Evolutionary conservation across 495 filamentous ascomycete species (phyloP), one percentile per base, ranked within the genome.

Genomic region (Trichoderma gamsii): DNA sequence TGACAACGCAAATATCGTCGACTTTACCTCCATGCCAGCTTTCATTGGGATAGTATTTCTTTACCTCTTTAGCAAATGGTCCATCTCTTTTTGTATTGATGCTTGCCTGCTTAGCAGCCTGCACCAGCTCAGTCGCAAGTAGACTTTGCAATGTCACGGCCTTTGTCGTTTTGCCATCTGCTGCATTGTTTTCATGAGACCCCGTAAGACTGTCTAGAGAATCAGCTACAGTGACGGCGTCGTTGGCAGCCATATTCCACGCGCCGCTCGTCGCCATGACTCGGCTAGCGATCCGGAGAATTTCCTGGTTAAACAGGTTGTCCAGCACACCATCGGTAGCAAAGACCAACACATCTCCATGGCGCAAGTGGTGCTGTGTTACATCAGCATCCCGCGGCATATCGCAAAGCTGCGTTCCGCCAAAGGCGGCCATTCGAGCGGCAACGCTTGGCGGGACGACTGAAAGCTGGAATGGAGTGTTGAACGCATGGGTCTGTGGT

Each of bases 281-380:
- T 41, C 84, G 81, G 64, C 89, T 93, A 38, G 92, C 87, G 67
- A 95, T 85, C 64, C 87, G 86, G 18, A 99, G 83, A 32, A 95
- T 87, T 70, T 98, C 91, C 73, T 93, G 88, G 71, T 91, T 88
- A 70, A 89, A 92, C n/a, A 99, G 82, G 72, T 99, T 99, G 76
- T 99, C 95, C 87, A 93, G 97, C 4, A 98, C 91, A 5, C 95
- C 95, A 74, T 99, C 95, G 8, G 91, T 97, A 4, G 93, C 95
- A 69, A 98, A 89, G 18, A 99, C 78, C 16, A 98, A 78, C 8
- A 98, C 89, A 75, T 99, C 95, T 6, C 95, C 95, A 77, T 97
- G 92, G 67, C 89, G 87, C 70, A 97, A 84, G 12, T 77, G 77
- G 73, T 96, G 86, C 56, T 84, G 85, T 52, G 90, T 89, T 43